Percentiles rank a stretch among this genome's conserved stretches.
Conservation (phyloP, 2,329 filamentous ascomycete species). For the Ascochyta koolunga region DNA sequence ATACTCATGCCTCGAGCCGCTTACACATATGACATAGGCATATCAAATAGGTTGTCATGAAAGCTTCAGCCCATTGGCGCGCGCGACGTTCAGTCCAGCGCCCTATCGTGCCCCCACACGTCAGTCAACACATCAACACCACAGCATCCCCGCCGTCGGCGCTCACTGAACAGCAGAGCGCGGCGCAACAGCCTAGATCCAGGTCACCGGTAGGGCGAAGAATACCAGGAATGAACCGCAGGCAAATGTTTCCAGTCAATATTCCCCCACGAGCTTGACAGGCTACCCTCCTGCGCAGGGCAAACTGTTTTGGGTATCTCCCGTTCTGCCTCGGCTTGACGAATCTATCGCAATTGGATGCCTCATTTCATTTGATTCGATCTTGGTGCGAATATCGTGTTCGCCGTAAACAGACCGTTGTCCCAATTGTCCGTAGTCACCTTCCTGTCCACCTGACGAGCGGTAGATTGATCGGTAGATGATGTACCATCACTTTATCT, state of each 20-base stretch:
- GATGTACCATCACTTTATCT: neutral
- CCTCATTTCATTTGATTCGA: conserved; percentile 1
- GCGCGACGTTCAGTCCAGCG: neutral
- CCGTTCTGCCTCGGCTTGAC: neutral
- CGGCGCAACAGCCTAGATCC: neutral
- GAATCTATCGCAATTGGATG: conserved; percentile 1
- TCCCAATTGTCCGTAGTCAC: neutral
- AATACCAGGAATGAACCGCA: neutral
- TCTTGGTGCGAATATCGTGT: conserved; percentile 1
- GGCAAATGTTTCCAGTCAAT: neutral
- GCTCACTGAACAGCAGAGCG: neutral
- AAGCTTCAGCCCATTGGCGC: neutral
- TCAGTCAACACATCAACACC: conserved; percentile 1
- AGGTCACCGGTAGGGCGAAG: conserved; percentile 8
- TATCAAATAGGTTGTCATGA: neutral
- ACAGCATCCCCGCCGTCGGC: neutral
- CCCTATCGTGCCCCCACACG: neutral
- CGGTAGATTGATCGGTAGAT: neutral
- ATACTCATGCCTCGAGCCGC: neutral
- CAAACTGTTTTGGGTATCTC: neutral
- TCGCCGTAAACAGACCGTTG: neutral
- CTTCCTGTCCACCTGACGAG: neutral
- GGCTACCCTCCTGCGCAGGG: conserved; percentile 5
- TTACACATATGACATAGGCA: neutral
- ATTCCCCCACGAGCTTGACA: neutral